Conservation (phyloP, 2,329 filamentous ascomycete species). For the Neofusicoccum cordaticola region DNA sequence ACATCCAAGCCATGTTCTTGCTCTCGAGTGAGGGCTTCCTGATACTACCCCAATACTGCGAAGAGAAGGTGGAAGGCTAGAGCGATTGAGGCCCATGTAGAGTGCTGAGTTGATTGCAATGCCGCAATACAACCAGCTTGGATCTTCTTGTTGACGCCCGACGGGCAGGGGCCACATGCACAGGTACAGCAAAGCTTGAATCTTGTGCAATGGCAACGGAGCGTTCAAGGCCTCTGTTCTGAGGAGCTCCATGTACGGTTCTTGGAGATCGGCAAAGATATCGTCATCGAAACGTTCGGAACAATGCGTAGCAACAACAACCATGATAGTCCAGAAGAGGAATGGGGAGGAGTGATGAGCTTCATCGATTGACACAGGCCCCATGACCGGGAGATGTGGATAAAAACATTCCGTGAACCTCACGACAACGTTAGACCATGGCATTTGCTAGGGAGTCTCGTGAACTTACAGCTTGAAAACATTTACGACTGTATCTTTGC, state of each 20-base stretch:
- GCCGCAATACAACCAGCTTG: slow-evolving; percentile 26
- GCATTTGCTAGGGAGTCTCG: too few species aligned
- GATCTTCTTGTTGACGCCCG: slow-evolving; percentile 20
- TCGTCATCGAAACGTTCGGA: too few species aligned
- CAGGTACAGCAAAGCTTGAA: slow-evolving; percentile 24
- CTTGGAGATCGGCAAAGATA: too few species aligned
- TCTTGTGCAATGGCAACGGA: slow-evolving; percentile 23
- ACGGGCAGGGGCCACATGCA: slow-evolving; percentile 23
- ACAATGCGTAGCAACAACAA: slow-evolving; percentile 16
- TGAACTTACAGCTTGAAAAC: too few species aligned
- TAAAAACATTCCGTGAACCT: too few species aligned
- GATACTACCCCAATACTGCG: slow-evolving; percentile 22
- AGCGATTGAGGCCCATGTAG: slow-evolving; percentile 25
- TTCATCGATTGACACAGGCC: slow-evolving; percentile 19
- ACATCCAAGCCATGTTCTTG: slow-evolving; percentile 25
- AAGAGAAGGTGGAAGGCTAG: slow-evolving; percentile 20
- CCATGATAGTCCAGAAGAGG: slow-evolving; percentile 26
- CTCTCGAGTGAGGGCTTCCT: slow-evolving; percentile 21
- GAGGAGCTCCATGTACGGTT: slow-evolving; percentile 12
- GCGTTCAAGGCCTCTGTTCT: slow-evolving; percentile 20
- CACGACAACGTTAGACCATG: too few species aligned
- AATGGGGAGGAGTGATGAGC: slow-evolving; percentile 22
- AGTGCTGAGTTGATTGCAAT: slow-evolving; percentile 25
- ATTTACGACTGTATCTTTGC: too few species aligned
- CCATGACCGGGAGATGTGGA: slow-evolving; percentile 5